A percentile compares a stretch with the other conserved stretches of the same genome.
Evolutionary conservation across 306 rosid species (phyloP).

Genomic region (Sophora flavescens): DNA sequence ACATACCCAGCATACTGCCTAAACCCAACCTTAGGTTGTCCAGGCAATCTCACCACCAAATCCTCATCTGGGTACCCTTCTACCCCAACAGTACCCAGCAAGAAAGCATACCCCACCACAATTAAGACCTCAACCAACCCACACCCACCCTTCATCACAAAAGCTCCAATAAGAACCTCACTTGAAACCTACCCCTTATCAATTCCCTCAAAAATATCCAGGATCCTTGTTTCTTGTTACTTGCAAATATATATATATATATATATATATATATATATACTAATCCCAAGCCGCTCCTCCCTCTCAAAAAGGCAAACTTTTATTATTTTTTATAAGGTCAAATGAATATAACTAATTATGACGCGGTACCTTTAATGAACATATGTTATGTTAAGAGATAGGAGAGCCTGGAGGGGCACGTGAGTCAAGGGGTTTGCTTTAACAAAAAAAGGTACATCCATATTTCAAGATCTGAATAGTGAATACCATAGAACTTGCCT

Average conservation of each 20-base stretch:
- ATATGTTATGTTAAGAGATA: slow-evolving; percentile 4
- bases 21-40: slow-evolving; percentile 74
- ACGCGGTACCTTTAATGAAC: too few species aligned
- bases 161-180: slow-evolving; percentile 29
- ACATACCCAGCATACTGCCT: slow-evolving; percentile 81
- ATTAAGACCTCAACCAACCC: slow-evolving; percentile 48
- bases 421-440: slow-evolving; percentile 47
- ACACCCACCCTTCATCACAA: slow-evolving; percentile 52
- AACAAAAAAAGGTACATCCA: slow-evolving; percentile 16
- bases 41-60: slow-evolving; percentile 70
- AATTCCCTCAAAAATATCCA: neutral
- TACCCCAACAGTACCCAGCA: slow-evolving; percentile 26
- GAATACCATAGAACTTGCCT: too few species aligned
- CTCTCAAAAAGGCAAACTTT: slow-evolving; percentile 15
- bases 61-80: slow-evolving; percentile 72
- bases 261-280: neutral
- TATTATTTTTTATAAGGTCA: neutral
- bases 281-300: neutral
- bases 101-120: slow-evolving; percentile 15
- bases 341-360: neutral
- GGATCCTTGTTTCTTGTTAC: neutral
- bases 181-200: neutral
- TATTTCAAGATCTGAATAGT: neutral
- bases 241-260: neutral
- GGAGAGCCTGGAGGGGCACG: slow-evolving; percentile 42